Evolutionary conservation across 2,329 filamentous ascomycete species (phyloP).

Genomic region (Cercospora beticola): DNA sequence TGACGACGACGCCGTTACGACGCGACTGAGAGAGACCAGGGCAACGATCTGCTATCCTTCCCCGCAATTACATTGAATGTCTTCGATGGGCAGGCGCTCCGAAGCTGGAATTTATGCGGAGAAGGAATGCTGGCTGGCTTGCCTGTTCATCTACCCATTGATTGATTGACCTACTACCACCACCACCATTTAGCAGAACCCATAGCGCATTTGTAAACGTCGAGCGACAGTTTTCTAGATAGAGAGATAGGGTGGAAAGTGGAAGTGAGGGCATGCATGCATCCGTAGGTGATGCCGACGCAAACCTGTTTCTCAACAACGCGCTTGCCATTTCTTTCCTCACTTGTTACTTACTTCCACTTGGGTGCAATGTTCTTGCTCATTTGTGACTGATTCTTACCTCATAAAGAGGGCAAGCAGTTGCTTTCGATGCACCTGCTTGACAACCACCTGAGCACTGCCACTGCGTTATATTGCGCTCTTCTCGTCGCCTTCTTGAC

Average conservation of each 20-base stretch:
- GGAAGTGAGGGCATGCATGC: not conserved
- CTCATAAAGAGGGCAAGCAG: not conserved
- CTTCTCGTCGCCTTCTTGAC: not conserved
- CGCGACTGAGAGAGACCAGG: not conserved
- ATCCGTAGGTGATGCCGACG: not conserved
- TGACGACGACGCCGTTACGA: not conserved
- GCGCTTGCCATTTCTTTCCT: not conserved
- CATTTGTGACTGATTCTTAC: not conserved
- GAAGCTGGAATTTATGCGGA: conserved; percentile 2
- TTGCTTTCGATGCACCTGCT: not conserved
- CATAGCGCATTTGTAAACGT: not conserved
- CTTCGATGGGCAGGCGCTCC: conserved; percentile 9
- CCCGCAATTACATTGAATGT: not conserved
- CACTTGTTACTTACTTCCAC: not conserved
- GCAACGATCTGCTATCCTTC: not conserved
- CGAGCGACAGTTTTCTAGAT: not conserved
- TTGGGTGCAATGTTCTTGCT: not conserved
- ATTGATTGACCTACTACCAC: not conserved
- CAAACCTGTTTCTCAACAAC: not conserved
- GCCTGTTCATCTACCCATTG: not conserved
- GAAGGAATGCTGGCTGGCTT: not conserved
- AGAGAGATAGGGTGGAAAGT: not conserved
- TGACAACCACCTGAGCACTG: not conserved
- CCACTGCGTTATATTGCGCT: not conserved
- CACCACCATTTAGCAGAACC: not conserved